Base-by-base conservation (phyloP, 805 yeast species). In the Deakozyma indianensis region DNA sequence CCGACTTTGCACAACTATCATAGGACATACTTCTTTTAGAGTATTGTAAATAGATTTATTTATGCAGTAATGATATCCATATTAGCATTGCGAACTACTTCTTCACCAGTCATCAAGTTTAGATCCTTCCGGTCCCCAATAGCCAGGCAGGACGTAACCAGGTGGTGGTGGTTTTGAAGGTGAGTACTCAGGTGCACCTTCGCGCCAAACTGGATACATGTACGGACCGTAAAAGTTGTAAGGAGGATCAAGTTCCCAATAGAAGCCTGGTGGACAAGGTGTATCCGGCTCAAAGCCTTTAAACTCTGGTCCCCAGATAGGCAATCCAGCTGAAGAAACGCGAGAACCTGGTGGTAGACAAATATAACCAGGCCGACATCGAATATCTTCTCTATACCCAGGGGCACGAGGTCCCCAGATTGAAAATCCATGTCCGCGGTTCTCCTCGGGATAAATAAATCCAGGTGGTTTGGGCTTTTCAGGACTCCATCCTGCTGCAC, bases 331-430 rank as follows among this genome's bases (percentile, higher is more conserved):
- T 5, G 9, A 5, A 11, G 38, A 20, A 11, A 32, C 18, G 11
- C 5, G 18, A 20, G 20, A 14, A 20, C 16, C 38, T 5, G 11
- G 5, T 5, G 4, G 4, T 9, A 20, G 38, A 32, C 38, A 32
- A n/a, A 32, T 32, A n/a, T 11, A 32, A 11, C 38, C 38, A 14
- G 7, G 11, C 16, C 5, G 18, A 32, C 38, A 32, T 4, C 20
- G 38, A 11, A n/a, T n/a, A 5, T 20, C 18, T 7, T 7, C 18
- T 14, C 16, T 11, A n/a, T 32, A 32, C 5, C 38, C 38, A 5
- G 38, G 38, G 18, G 18, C 38, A 4, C 38, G 20, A 32, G 38
- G 38, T 32, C 38, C 38, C 38, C 38, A 32, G 20, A 32, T 32
- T 32, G 38, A 32, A n/a, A 32, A 32, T 5, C 38, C 38, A 32